Conservation (phyloP, 805 yeast species). For the Saccharomycopsis vini region DNA sequence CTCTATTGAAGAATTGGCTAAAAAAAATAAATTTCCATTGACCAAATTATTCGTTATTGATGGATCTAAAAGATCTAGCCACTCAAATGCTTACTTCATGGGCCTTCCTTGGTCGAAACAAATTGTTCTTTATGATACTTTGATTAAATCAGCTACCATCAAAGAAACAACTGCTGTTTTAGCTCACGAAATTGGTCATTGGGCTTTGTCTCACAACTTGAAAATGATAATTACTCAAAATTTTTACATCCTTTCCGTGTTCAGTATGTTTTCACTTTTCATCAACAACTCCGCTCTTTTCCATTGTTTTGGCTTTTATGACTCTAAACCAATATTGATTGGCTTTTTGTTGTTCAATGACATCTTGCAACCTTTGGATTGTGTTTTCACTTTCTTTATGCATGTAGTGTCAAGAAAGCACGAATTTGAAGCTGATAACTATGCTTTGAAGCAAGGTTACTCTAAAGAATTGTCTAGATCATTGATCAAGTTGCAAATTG, state of each 20-base stretch:
- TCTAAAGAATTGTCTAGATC: conserved; percentile 59
- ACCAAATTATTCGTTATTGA: conserved; percentile 81
- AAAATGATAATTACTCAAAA: conserved; percentile 61
- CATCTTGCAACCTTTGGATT: conserved; percentile 68
- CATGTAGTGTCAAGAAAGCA: conserved; percentile 72
- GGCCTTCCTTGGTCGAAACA: conserved; percentile 97
- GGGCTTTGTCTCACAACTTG: conserved; percentile 87
- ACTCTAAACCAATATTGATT: conserved; percentile 61
- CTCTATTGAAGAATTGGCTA: conserved; percentile 74
- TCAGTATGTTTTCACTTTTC: conserved; percentile 71
- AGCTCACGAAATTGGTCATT: conserved; percentile 98
- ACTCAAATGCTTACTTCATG: conserved; percentile 92
- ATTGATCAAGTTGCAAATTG: conserved; percentile 65
- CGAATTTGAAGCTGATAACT: conserved; percentile 90
- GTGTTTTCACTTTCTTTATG: conserved; percentile 54
- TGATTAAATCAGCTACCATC: conserved; percentile 68
- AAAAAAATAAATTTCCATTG: conserved; percentile 73
- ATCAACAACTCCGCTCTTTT: conserved; percentile 72
- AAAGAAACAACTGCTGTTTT: conserved; percentile 86
- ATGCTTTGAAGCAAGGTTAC: conserved; percentile 69
- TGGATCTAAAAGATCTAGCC: conserved; percentile 94
- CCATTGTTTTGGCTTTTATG: conserved; percentile 65
- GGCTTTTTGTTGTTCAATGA: conserved; percentile 79
- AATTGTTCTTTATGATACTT: conserved; percentile 87
- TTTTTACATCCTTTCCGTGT: conserved; percentile 51